phyloP scores from a whole-genome alignment of 2,329 filamentous ascomycete genomes.

The Emmonsia crescens region DNA sequence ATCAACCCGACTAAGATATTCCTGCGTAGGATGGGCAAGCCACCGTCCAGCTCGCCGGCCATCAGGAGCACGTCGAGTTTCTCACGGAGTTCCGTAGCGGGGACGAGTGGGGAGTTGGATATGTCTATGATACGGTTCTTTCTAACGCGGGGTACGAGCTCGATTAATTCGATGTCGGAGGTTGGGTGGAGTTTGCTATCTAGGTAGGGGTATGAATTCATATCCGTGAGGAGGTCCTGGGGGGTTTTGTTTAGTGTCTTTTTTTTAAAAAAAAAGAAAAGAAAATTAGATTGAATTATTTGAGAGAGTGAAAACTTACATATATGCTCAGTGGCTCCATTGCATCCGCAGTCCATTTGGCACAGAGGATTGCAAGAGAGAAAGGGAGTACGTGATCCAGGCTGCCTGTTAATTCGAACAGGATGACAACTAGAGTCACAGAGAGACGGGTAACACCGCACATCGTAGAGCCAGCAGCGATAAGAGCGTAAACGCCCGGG shows the following conservation, averaged over 20 bases:
- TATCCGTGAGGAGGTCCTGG: slow-evolving; percentile 80
- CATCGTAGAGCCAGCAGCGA: slow-evolving; percentile 94
- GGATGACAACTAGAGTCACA: slow-evolving; percentile 84
- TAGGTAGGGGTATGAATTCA: slow-evolving; percentile 97
- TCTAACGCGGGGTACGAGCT: slow-evolving; percentile 69
- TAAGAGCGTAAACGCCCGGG: slow-evolving; percentile 90
- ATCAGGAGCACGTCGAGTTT: slow-evolving; percentile 75
- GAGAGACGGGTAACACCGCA: slow-evolving; percentile 90
- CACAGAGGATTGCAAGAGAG: slow-evolving; percentile 77
- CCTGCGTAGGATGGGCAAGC: slow-evolving; percentile 72
- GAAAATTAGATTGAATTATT: too few species aligned
- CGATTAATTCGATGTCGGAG: slow-evolving; percentile 77
- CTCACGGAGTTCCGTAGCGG: slow-evolving; percentile 61
- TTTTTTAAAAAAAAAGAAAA: too few species aligned
- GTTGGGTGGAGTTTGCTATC: slow-evolving; percentile 90
- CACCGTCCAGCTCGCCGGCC: slow-evolving; percentile 83
- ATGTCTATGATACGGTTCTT: slow-evolving; percentile 80
- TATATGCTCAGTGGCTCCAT: slow-evolving; percentile 93
- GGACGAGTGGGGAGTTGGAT: slow-evolving; percentile 66
- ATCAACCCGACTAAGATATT: slow-evolving; percentile 79
- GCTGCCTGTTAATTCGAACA: slow-evolving; percentile 92
- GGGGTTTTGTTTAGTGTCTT: too few species aligned
- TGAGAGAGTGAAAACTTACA: slow-evolving; percentile 41
- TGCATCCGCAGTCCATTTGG: slow-evolving; percentile 97
- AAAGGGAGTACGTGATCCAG: slow-evolving; percentile 93